These are phyloP conservation scores for Umbelopsis vinacea DNA, from an alignment of 192 early-diverging fungal genomes.

Conservation along the genomic window DNA sequence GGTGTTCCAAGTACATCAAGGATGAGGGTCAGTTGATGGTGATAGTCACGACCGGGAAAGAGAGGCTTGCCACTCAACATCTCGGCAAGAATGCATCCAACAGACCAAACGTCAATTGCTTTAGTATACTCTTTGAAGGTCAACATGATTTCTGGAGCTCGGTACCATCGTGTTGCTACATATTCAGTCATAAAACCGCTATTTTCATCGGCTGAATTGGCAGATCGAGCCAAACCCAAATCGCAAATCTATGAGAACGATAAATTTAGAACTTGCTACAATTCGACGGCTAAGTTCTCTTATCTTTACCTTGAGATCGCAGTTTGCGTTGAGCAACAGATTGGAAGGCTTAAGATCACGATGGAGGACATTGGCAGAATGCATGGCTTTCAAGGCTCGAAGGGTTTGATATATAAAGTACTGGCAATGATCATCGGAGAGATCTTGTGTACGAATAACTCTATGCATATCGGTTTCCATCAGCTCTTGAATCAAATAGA, in stretches of 20 bases:
- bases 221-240: constrained; percentile 95
- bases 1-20: constrained; percentile 97
- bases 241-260: constrained; percentile 82
- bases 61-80: constrained; percentile 81
- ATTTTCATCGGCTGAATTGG: constrained; percentile 79
- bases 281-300: not conserved
- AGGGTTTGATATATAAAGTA: constrained; percentile 99
- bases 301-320: constrained; percentile 75
- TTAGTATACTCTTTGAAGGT: constrained; percentile 98
- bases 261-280: not conserved
- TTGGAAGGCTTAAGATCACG: constrained; percentile 98
- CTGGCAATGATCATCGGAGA: constrained; percentile 96
- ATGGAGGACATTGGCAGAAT: constrained; percentile 96
- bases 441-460: constrained; percentile 93
- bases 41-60: constrained; percentile 88
- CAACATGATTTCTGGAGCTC: constrained; percentile 96
- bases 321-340: constrained; percentile 88
- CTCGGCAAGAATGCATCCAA: constrained; percentile 88
- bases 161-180: constrained; percentile 94
- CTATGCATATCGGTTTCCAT: constrained; percentile 99
- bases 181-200: constrained; percentile 96
- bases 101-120: constrained; percentile 95
- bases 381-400: constrained; percentile 97
- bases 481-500: constrained; percentile 95
- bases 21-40: constrained; percentile 95